phyloP scores from a whole-genome alignment of 257 asterid species.

The Phtheirospermum japonicum region DNA sequence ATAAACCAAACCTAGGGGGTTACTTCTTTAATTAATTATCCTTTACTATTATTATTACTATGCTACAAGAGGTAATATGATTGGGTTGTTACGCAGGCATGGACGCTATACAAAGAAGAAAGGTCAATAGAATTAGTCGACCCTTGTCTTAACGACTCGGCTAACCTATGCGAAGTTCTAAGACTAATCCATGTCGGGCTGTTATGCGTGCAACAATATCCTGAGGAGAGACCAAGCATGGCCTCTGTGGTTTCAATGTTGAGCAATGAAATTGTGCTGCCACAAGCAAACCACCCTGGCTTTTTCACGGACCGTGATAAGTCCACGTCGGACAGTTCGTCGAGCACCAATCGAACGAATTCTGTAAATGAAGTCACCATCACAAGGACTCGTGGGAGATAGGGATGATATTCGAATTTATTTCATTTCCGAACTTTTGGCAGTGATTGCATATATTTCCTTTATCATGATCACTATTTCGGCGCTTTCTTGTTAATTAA shows the following conservation, averaged over 20 bases:
- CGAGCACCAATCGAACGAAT: background rate
- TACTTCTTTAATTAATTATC: no score
- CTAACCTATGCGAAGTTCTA: background rate
- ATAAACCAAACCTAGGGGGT: no score
- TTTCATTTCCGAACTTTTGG: no score
- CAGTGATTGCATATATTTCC: no score
- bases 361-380: background rate
- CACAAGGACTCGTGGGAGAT: no score
- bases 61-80: no score
- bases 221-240: background rate
- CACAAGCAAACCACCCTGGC: background rate
- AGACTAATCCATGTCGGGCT: background rate
- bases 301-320: background rate
- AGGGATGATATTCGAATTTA: no score
- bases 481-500: no score
- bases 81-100: background rate
- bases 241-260: background rate
- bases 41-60: no score
- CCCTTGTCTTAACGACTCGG: background rate
- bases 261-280: background rate
- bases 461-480: no score
- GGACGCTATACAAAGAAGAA: background rate
- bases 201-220: background rate
- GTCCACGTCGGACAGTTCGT: background rate
- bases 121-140: background rate